These are phyloP conservation scores for Nicotiana knightiana DNA, from an alignment of 257 asterid genomes.

Conservation along the genomic window DNA sequence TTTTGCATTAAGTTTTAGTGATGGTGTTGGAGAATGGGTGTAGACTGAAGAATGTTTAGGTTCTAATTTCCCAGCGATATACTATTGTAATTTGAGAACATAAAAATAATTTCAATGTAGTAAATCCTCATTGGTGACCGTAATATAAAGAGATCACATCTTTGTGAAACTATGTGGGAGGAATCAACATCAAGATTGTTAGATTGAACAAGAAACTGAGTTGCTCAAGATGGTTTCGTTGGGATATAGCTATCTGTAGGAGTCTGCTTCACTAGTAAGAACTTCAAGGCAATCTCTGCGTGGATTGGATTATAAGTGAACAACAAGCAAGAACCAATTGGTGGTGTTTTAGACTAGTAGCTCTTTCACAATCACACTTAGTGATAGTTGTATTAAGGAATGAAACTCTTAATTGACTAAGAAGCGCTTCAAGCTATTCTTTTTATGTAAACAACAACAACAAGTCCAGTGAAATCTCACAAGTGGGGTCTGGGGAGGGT, in stretches of 20 bases:
- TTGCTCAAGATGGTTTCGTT: background rate
- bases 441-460: background rate
- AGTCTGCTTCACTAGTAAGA: background rate
- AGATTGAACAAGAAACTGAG: background rate
- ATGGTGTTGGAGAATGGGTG: background rate
- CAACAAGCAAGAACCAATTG: background rate
- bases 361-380: background rate
- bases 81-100: background rate
- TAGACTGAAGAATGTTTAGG: background rate
- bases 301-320: background rate
- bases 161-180: background rate
- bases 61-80: background rate
- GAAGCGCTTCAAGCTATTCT: background rate
- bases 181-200: background rate
- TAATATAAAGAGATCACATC: background rate
- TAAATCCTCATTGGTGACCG: background rate
- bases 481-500: too few relatives aligned
- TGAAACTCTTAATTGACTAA: background rate
- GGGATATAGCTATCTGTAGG: background rate
- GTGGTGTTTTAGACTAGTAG: background rate
- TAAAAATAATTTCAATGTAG: background rate
- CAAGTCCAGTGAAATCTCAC: too few relatives aligned
- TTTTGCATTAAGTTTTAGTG: background rate
- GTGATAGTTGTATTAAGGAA: background rate
- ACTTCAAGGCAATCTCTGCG: too few relatives aligned